phyloP scores from a whole-genome alignment of 306 rosid species.

The Quercus engelmannii region DNA sequence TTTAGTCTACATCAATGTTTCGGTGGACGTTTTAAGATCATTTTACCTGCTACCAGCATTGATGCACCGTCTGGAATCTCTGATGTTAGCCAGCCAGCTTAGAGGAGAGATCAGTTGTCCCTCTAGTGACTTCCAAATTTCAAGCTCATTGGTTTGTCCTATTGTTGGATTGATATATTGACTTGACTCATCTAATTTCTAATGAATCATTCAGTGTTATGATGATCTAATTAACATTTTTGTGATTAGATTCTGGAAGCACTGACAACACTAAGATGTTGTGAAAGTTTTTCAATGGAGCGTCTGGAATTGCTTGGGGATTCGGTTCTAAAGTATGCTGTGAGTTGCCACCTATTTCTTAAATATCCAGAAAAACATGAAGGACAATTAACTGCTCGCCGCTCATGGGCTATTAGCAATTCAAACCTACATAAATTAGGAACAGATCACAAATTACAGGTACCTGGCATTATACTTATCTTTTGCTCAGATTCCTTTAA shows the following conservation, averaged over 20 bases:
- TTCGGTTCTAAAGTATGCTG: constrained; percentile 77
- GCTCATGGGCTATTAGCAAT: constrained; percentile 55
- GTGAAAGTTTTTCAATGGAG: constrained; percentile 82
- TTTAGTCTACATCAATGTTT: constrained; percentile 48
- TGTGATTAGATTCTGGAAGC: constrained; percentile 75
- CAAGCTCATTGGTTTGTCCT: constrained; percentile 65
- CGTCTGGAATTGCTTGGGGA: constrained; percentile 97
- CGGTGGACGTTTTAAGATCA: constrained; percentile 58
- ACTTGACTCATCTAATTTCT: background rate
- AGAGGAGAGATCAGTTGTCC: constrained; percentile 61
- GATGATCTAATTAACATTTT: constrained; percentile 13
- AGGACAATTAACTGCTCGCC: constrained; percentile 63
- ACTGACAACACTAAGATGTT: constrained; percentile 74
- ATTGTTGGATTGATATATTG: background rate
- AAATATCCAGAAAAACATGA: constrained; percentile 73
- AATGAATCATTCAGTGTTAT: constrained; percentile 4
- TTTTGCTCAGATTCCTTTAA: background rate
- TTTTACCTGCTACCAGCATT: constrained; percentile 78
- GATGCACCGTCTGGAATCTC: constrained; percentile 78
- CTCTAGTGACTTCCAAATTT: constrained; percentile 37
- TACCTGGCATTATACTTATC: constrained; percentile 12
- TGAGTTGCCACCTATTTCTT: constrained; percentile 82
- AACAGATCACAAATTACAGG: constrained; percentile 69
- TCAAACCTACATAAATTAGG: constrained; percentile 71
- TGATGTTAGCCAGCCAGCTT: constrained; percentile 88